phyloP scores from a whole-genome alignment of 768 basidiomycete genomes.

The Tricholoma saponaceum region DNA sequence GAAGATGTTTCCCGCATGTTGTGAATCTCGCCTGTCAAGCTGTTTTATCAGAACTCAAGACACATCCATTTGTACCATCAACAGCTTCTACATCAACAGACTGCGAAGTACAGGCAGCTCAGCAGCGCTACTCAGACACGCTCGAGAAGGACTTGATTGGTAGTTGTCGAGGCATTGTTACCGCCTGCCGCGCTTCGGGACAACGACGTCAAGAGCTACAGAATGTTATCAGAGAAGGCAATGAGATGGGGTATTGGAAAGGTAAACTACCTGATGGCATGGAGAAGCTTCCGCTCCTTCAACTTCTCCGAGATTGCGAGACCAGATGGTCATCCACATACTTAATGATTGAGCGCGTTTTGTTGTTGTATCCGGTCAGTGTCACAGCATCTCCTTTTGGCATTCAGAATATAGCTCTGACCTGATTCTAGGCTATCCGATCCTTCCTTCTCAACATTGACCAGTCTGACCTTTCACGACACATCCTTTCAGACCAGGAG shows the following conservation, averaged over 20 bases:
- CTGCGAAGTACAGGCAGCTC: no score
- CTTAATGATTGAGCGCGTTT: conserved; percentile 29
- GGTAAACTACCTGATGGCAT: conserved; percentile 6
- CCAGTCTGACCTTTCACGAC: conserved; percentile 10
- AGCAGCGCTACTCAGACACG: no score
- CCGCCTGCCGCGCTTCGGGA: conserved; percentile 17
- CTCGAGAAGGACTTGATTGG: no score
- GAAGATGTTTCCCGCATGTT: conserved; percentile 22
- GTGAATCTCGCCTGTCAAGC: conserved; percentile 23
- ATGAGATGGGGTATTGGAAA: conserved; percentile 13
- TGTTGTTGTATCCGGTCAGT: conserved; percentile 28
- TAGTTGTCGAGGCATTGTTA: no score
- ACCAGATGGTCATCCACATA: conserved; percentile 32
- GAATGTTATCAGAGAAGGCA: conserved; percentile 21
- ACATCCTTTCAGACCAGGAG: conserved; percentile 7
- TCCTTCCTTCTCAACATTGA: conserved; percentile 14
- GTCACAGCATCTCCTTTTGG: no score
- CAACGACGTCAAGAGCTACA: conserved; percentile 24
- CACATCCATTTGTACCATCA: background rate
- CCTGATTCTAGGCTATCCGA: conserved; percentile 21
- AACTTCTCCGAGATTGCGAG: conserved; percentile 23
- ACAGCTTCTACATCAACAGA: no score
- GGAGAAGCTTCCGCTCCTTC: no score
- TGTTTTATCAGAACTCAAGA: conserved; percentile 11
- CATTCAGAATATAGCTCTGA: no score